A percentile compares a stretch with the other conserved stretches of the same genome.
Conservation (phyloP, 2,329 filamentous ascomycete genomes). For the Trichoderma pleuroti region DNA sequence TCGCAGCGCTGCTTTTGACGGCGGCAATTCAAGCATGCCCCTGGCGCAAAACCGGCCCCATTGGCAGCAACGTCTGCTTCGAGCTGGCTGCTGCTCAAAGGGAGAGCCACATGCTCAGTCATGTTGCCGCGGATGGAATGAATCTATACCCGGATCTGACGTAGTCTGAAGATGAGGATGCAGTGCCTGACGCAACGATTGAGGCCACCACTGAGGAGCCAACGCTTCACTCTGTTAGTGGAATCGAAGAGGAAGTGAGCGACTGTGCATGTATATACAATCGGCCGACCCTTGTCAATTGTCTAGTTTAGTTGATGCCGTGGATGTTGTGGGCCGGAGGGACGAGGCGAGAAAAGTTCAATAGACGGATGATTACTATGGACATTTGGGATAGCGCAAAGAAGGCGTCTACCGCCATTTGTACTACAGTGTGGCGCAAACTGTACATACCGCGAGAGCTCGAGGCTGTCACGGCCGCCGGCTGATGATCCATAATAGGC, state of each 20-base stretch:
- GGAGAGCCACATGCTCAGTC: background rate
- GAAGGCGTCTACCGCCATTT: background rate
- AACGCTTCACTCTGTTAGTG: background rate
- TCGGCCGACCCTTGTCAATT: conserved; percentile 6
- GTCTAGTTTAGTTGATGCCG: background rate
- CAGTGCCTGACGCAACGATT: background rate
- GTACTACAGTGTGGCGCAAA: background rate
- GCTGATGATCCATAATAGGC: background rate
- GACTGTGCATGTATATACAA: background rate
- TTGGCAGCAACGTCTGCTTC: background rate
- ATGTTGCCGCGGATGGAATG: background rate
- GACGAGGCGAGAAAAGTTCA: background rate
- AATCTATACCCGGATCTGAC: background rate
- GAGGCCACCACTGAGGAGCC: background rate
- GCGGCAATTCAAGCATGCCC: conserved; percentile 2
- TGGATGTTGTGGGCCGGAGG: background rate
- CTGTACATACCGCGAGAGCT: background rate
- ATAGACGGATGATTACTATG: background rate
- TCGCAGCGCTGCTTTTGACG: conserved; percentile 4
- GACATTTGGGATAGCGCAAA: background rate
- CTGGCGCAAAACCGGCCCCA: background rate
- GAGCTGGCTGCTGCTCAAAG: background rate
- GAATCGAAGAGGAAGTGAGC: background rate
- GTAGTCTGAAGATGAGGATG: background rate
- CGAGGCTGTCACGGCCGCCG: background rate